Conservation (phyloP, 2,329 filamentous ascomycete genomes). For the Aspergillus sergii region DNA sequence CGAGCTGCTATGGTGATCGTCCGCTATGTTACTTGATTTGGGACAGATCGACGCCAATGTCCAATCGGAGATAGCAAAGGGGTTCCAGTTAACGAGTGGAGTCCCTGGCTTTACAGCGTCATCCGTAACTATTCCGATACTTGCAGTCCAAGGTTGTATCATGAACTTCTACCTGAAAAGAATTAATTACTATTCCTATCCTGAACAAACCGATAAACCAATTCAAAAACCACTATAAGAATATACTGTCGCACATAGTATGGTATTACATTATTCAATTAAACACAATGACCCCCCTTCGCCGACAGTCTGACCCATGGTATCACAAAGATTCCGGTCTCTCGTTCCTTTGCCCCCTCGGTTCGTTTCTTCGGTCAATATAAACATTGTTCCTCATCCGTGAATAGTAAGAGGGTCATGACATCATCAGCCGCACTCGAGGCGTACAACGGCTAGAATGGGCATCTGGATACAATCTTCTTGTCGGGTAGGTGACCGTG, state of each 20-base stretch:
- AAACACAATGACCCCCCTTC: slow-evolving; percentile 11
- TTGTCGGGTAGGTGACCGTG: slow-evolving; percentile 4
- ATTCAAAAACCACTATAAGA: slow-evolving; percentile 9
- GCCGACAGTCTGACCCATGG: neutral
- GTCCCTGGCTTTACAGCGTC: too few relatives aligned
- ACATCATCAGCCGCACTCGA: slow-evolving; percentile 1
- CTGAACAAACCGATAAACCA: slow-evolving; percentile 5
- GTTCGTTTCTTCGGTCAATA: neutral
- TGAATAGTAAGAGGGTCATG: slow-evolving; percentile 8
- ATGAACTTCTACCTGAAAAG: neutral
- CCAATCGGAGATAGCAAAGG: too few relatives aligned
- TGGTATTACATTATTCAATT: slow-evolving; percentile 23
- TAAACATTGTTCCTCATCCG: neutral
- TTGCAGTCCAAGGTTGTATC: too few relatives aligned
- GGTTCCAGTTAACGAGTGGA: too few relatives aligned
- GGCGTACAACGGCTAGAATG: neutral
- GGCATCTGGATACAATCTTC: neutral
- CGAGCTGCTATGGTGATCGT: too few relatives aligned
- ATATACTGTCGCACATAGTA: slow-evolving; percentile 15
- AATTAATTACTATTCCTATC: slow-evolving; percentile 14
- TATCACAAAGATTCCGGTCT: slow-evolving; percentile 3
- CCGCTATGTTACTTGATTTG: too few relatives aligned
- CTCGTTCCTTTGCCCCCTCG: neutral
- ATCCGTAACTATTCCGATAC: too few relatives aligned
- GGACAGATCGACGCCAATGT: too few relatives aligned